These are phyloP conservation scores for Cudoniella acicularis DNA, from an alignment of 495 filamentous ascomycete genomes.

Conservation along the genomic window DNA sequence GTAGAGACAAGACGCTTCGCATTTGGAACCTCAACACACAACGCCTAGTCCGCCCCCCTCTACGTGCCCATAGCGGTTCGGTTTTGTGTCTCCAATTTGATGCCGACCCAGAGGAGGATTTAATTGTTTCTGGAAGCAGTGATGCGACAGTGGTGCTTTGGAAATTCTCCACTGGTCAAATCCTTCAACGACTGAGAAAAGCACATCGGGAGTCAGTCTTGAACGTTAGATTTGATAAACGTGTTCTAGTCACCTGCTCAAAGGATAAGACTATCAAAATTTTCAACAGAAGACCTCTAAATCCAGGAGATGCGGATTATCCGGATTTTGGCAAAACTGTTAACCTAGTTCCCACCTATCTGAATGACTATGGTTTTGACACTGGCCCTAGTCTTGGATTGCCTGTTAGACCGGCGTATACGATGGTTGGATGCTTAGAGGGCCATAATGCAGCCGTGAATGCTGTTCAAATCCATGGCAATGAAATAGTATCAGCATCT, in stretches of 20 bases:
- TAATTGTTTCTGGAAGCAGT: constrained; percentile 91
- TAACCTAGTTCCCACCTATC: constrained; percentile 49
- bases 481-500: constrained; percentile 89
- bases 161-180: constrained; percentile 85
- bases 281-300: constrained; percentile 76
- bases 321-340: constrained; percentile 43
- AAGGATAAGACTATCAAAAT: constrained; percentile 96
- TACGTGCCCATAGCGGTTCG: constrained; percentile 76
- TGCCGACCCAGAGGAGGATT: constrained; percentile 80
- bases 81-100: constrained; percentile 97
- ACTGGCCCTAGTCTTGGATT: constrained; percentile 40
- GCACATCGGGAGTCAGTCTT: constrained; percentile 90
- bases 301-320: constrained; percentile 66
- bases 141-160: constrained; percentile 88
- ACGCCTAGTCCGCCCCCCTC: constrained; percentile 64
- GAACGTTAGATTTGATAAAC: constrained; percentile 90
- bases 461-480: constrained; percentile 83
- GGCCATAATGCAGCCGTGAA: constrained; percentile 93
- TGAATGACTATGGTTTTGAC: constrained; percentile 46
- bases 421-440: constrained; percentile 70
- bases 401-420: constrained; percentile 56
- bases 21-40: constrained; percentile 87
- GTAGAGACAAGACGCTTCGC: constrained; percentile 80
- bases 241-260: constrained; percentile 90
- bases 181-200: constrained; percentile 63